Evolutionary conservation across 257 asterid genomes (phyloP).

Genomic region (Solanum virginianum): DNA sequence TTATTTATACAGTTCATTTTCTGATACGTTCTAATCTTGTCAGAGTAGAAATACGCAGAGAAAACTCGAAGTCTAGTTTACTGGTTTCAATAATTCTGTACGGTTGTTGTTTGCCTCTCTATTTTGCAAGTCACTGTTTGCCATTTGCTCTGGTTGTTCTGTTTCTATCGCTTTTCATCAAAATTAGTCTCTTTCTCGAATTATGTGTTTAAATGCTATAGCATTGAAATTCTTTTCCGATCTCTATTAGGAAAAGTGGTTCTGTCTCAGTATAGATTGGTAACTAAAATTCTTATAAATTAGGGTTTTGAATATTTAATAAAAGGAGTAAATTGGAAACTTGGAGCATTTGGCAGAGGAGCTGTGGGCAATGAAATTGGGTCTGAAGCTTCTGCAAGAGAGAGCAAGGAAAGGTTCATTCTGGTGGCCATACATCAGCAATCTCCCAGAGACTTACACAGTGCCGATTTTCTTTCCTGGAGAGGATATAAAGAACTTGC

Average conservation of each 20-base stretch:
- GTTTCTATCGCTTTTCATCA: not conserved
- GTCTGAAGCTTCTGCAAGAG: constrained; percentile 86
- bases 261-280: constrained; percentile 13
- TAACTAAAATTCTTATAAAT: constrained; percentile 28
- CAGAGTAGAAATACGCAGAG: not conserved
- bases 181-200: not conserved
- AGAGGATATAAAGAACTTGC: constrained; percentile 82
- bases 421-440: constrained; percentile 97
- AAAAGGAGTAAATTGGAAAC: constrained; percentile 67
- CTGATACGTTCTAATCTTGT: not conserved
- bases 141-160: not conserved
- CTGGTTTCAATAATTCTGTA: not conserved
- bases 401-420: constrained; percentile 71
- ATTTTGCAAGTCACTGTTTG: not conserved
- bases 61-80: not conserved
- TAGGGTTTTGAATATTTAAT: constrained; percentile 69
- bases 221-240: not conserved
- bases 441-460: constrained; percentile 68
- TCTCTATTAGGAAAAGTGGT: not conserved
- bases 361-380: constrained; percentile 93
- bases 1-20: not conserved
- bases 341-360: constrained; percentile 99
- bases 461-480: constrained; percentile 94
- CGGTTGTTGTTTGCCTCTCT: not conserved
- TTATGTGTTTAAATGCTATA: not conserved